Evolutionary conservation across 2,329 filamentous ascomycete species (phyloP).

Genomic region (Cryoendolithus antarcticus): DNA sequence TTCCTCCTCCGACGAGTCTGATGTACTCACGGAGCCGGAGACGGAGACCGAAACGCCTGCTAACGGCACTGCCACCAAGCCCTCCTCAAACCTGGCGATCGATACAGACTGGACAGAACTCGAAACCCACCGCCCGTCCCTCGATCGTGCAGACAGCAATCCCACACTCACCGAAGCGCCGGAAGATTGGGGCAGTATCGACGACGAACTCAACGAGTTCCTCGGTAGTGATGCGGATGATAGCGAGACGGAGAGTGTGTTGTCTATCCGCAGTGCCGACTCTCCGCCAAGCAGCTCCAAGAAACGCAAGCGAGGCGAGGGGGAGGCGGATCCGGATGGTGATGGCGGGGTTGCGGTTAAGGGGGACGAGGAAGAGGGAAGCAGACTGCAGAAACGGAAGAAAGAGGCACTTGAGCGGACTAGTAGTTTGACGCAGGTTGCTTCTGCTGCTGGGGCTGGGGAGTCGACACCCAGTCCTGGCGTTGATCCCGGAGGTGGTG

Average conservation of each 20-base stretch:
- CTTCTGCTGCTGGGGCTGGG: constrained; percentile 9
- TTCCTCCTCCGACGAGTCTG: constrained; percentile 35
- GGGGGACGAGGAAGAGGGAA: constrained; percentile 26
- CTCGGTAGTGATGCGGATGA: constrained; percentile 45
- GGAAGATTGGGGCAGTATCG: constrained; percentile 34
- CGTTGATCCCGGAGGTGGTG: too few species aligned
- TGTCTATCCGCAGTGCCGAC: background rate
- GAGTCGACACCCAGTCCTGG: too few species aligned
- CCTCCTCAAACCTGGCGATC: constrained; percentile 14
- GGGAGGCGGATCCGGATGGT: constrained; percentile 16
- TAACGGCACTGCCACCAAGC: constrained; percentile 8
- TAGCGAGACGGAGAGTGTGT: constrained; percentile 33
- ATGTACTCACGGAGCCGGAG: constrained; percentile 28
- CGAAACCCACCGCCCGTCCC: constrained; percentile 35
- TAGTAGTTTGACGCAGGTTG: constrained; percentile 34
- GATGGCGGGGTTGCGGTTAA: too few species aligned
- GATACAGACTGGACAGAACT: constrained; percentile 28
- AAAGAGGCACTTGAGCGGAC: constrained; percentile 35
- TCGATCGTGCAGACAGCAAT: constrained; percentile 22
- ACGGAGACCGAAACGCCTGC: constrained; percentile 17
- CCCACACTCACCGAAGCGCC: constrained; percentile 18
- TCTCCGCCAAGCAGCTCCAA: constrained; percentile 12
- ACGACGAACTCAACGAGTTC: constrained; percentile 67
- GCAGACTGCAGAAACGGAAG: constrained; percentile 35
- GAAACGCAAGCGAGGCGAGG: constrained; percentile 19